These are phyloP conservation scores for Ambrosia artemisiifolia DNA, from an alignment of 129 eudicot genomes.

Conservation along the genomic window DNA sequence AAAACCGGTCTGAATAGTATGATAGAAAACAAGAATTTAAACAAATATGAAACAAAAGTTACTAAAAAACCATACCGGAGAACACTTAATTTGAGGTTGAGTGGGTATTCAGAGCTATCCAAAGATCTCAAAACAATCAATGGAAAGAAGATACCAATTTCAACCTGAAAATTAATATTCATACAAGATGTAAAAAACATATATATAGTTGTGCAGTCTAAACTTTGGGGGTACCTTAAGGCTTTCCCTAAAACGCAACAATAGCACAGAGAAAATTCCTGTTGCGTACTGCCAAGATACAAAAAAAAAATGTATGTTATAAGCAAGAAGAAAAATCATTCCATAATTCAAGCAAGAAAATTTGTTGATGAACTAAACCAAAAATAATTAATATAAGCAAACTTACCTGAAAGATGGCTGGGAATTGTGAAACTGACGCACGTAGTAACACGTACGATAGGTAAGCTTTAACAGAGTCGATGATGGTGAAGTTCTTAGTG, in stretches of 20 bases:
- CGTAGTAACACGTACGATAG: constrained; percentile 84
- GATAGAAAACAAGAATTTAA: constrained; percentile 1
- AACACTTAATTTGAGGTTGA: constrained; percentile 70
- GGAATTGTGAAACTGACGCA: constrained; percentile 80
- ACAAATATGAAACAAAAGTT: constrained; percentile 1
- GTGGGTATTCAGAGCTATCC: constrained; percentile 70
- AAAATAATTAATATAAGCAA: constrained; percentile 13
- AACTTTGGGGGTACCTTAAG: constrained; percentile 57
- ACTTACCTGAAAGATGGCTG: constrained; percentile 76
- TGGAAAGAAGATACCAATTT: constrained; percentile 91
- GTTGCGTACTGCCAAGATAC: constrained; percentile 68
- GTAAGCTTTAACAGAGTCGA: constrained; percentile 91
- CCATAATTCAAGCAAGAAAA: background rate
- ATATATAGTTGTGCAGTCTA: constrained; percentile 1
- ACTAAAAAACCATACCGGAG: constrained; percentile 52
- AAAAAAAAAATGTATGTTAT: constrained; percentile 8
- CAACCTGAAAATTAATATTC: constrained; percentile 55
- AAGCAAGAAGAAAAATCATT: constrained; percentile 16
- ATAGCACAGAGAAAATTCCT: constrained; percentile 81
- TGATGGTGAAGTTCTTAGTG: constrained; percentile 78
- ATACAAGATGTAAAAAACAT: background rate
- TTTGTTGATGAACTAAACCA: constrained; percentile 2
- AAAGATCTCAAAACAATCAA: constrained; percentile 75
- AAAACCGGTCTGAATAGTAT: constrained; percentile 4
- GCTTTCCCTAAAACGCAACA: constrained; percentile 86